A percentile compares a stretch with the other conserved stretches of the same genome.
Evolutionary conservation across 768 basidiomycete species (phyloP).

Genomic region (Calvatia gigantea): DNA sequence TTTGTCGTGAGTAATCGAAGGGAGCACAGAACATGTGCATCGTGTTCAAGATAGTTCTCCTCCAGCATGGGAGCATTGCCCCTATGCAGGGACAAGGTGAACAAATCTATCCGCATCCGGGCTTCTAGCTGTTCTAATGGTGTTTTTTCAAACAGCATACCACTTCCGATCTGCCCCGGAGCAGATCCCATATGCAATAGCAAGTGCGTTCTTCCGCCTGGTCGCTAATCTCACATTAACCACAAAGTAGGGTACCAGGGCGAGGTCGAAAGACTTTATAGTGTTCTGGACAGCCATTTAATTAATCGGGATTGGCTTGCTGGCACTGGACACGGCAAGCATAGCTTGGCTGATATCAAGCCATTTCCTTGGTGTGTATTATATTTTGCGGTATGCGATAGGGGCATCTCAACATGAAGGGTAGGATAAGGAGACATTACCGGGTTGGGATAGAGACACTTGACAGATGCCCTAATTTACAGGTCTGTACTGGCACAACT

Average conservation of each 20-base stretch:
- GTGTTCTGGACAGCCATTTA: constrained; percentile 71
- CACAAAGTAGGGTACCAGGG: constrained; percentile 54
- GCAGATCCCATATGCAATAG: constrained; percentile 60
- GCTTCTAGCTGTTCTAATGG: not conserved
- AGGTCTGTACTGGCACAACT: constrained; percentile 20
- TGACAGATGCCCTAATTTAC: constrained; percentile 60
- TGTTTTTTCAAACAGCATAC: constrained; percentile 44
- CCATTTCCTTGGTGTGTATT: constrained; percentile 51
- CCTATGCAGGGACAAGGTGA: constrained; percentile 73
- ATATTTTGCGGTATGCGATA: not conserved
- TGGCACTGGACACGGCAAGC: constrained; percentile 60
- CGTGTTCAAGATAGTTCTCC: not conserved
- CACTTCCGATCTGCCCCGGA: constrained; percentile 64
- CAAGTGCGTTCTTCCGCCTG: constrained; percentile 34
- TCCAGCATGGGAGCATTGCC: constrained; percentile 67
- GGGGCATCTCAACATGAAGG: not conserved
- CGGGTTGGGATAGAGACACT: constrained; percentile 52
- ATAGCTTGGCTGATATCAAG: constrained; percentile 68
- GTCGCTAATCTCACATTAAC: not conserved
- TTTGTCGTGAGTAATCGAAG: constrained; percentile 49
- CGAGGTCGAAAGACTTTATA: constrained; percentile 78
- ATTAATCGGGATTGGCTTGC: constrained; percentile 68
- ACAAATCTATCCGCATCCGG: not conserved
- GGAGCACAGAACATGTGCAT: not conserved
- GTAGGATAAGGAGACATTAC: constrained; percentile 37